Conservation (phyloP, 306 rosid genomes). For the Vachellia pachyceras region DNA sequence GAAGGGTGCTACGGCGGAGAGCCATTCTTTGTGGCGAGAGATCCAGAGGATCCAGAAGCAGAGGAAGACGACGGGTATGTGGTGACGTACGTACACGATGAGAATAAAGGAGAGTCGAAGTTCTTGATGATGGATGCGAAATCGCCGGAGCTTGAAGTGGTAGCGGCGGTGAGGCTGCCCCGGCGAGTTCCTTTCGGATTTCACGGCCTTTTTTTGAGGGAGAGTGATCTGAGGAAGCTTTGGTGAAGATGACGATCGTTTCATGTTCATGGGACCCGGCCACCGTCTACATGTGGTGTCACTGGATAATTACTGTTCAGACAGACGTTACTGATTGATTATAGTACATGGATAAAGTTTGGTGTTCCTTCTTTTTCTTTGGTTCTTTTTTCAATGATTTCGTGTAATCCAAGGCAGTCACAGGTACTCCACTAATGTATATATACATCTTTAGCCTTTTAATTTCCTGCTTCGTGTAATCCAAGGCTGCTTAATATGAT, state of each 20-base stretch:
- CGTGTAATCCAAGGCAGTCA: neutral
- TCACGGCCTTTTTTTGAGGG: conserved; percentile 82
- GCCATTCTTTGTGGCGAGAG: conserved; percentile 82
- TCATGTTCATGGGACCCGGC: neutral
- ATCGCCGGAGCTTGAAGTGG: conserved; percentile 73
- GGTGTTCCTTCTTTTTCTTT: neutral
- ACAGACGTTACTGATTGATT: neutral
- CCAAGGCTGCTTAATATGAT: no score
- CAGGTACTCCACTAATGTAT: neutral
- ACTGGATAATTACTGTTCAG: conserved; percentile 5
- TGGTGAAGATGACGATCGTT: neutral
- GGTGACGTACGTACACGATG: conserved; percentile 71
- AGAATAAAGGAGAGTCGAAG: conserved; percentile 65
- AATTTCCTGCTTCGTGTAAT: no score
- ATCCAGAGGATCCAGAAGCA: conserved; percentile 22
- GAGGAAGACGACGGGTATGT: conserved; percentile 84
- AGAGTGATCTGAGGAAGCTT: conserved; percentile 53
- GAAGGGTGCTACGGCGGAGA: conserved; percentile 81
- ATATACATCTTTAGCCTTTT: neutral
- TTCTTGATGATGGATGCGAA: conserved; percentile 87
- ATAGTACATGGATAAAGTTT: neutral
- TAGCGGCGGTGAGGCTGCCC: conserved; percentile 80
- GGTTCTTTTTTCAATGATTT: neutral
- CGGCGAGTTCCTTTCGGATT: conserved; percentile 88
- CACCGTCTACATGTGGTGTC: neutral